A percentile compares a stretch with the other conserved stretches of the same genome.
These are phyloP conservation scores for Pleurotus djamor DNA, from an alignment of 768 basidiomycete species.

Conservation along the genomic window DNA sequence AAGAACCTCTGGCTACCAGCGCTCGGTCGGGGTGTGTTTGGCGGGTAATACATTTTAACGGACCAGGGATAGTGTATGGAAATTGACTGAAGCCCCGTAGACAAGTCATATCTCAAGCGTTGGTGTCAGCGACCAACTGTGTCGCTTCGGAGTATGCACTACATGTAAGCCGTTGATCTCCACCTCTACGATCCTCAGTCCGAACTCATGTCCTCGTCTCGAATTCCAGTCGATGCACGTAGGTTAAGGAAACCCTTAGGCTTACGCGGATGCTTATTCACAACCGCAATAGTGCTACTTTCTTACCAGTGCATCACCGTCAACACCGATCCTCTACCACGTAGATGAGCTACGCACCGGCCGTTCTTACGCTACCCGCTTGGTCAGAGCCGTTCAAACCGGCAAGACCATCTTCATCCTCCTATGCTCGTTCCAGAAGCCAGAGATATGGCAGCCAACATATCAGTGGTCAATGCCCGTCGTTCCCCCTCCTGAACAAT, in stretches of 20 bases:
- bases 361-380: conserved; percentile 68
- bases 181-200: background rate
- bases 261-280: background rate
- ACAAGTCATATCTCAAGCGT: conserved; percentile 86
- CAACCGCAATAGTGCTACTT: conserved; percentile 67
- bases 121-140: conserved; percentile 77
- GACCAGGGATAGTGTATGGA: conserved; percentile 8
- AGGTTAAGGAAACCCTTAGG: background rate
- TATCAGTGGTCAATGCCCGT: conserved; percentile 69
- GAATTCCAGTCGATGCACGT: conserved; percentile 16
- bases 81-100: conserved; percentile 14
- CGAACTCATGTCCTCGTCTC: conserved; percentile 2
- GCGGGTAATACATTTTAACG: conserved; percentile 45
- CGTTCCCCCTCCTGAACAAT: conserved; percentile 59
- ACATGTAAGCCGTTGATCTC: conserved; percentile 60
- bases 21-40: conserved; percentile 73
- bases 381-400: conserved; percentile 57
- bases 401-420: conserved; percentile 52
- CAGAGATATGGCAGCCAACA: conserved; percentile 72
- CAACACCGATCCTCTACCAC: conserved; percentile 73
- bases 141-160: conserved; percentile 63
- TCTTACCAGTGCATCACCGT: conserved; percentile 68
- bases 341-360: conserved; percentile 78
- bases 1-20: conserved; percentile 67
- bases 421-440: conserved; percentile 80